Base-by-base conservation (phyloP, 495 filamentous ascomycete species). In the Choiromyces venosus region DNA sequence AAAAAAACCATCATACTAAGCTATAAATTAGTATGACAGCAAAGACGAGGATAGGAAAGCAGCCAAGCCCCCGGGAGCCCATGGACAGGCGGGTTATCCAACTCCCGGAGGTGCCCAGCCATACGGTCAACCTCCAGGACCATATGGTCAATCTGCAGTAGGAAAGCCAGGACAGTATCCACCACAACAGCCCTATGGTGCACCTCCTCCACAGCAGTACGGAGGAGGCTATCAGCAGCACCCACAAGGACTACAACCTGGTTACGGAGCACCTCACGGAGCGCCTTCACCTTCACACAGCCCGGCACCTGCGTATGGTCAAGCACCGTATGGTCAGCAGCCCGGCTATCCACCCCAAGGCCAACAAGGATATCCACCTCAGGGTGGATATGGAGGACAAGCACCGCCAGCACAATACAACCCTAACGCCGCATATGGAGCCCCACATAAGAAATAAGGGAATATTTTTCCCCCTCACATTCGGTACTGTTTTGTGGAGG, bases 11-110 rank as follows among this genome's bases (percentile, higher is more conserved):
- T 61, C 40, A 19, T 25, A 56, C 72, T 79, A 44, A 79, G 67
- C 29, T 37, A 44, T n/a, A 10, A 33, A 8, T 46, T 65, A 80
- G 78, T 80, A 80, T 44, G 78, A 80, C 65, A 79, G 76, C 36
- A 80, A 80, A 66, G 78, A 80, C 42, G 78, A 80, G 38, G 76
- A 71, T 7, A 21, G 37, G 16, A 71, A 69, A 56, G 5, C 25
- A 33, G 37, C 74, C 8, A 40, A 25, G 12, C 71, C 65, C 12
- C 21, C 68, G 19, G 56, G 52, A 16, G 65, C 21, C 29, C 39
- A 40, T 29, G 52, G 72, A 33, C 35, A 44, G 39, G 52, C 71
- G 0, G 52, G 52, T 18, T 61, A 33, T 61, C 74, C 74, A 0
- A 35, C 68, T n/a, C 25, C 68, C 25, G 70, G 71, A n/a, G 71